These are phyloP conservation scores for Picea engelmannii DNA, from an alignment of 83 land plant genomes.

Conservation along the genomic window DNA sequence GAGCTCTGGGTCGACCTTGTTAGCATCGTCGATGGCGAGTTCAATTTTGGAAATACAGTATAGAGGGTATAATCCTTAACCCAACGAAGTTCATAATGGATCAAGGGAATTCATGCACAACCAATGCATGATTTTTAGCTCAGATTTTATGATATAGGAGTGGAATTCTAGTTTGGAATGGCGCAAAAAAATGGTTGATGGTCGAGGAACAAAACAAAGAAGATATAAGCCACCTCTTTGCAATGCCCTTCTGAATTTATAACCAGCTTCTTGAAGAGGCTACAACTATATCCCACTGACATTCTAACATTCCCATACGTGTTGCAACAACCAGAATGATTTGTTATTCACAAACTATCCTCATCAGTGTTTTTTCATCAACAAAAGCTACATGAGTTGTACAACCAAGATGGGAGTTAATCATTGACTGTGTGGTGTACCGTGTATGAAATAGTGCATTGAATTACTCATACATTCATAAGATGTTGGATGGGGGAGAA, in stretches of 20 bases:
- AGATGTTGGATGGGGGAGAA: too few relatives aligned
- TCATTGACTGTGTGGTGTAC: background rate
- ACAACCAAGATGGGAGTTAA: background rate
- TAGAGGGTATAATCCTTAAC: too few relatives aligned
- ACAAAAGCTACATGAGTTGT: background rate
- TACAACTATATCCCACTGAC: slow-evolving; percentile 50
- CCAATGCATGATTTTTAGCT: too few relatives aligned
- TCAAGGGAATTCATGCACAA: too few relatives aligned
- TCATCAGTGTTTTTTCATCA: background rate
- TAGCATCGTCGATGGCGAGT: slow-evolving; percentile 84
- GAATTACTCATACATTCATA: background rate
- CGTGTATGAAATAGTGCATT: background rate
- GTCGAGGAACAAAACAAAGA: background rate
- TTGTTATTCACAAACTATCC: background rate
- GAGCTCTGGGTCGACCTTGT: too few relatives aligned
- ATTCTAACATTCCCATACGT: slow-evolving; percentile 60
- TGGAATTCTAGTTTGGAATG: too few relatives aligned
- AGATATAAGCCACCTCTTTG: slow-evolving; percentile 8
- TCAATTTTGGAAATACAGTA: slow-evolving; percentile 36
- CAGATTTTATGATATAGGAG: too few relatives aligned
- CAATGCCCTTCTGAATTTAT: slow-evolving; percentile 3
- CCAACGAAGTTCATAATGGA: too few relatives aligned
- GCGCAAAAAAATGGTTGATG: too few relatives aligned
- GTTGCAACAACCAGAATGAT: slow-evolving; percentile 15
- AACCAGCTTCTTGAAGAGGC: slow-evolving; percentile 5